Conservation (phyloP, 805 yeast species). For the Millerozyma miso region DNA sequence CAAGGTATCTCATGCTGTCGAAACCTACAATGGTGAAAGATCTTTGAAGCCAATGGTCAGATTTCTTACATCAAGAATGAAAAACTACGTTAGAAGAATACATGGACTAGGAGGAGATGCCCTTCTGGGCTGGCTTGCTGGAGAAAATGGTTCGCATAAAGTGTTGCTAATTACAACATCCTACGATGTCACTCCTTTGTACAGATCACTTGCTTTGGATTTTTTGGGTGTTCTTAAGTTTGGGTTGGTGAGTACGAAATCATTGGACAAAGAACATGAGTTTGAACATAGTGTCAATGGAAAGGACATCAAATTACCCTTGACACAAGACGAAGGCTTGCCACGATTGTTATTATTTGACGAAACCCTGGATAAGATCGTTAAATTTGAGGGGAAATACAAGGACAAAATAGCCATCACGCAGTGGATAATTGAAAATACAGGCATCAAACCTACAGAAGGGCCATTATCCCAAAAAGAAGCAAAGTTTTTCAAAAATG, state of each 20-base stretch:
- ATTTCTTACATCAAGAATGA: conserved; percentile 53
- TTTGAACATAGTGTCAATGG: conserved; percentile 15
- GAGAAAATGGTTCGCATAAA: conserved; percentile 29
- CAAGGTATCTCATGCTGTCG: conserved; percentile 43
- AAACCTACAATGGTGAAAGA: conserved; percentile 60
- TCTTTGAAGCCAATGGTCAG: conserved; percentile 50
- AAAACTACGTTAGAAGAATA: conserved; percentile 60
- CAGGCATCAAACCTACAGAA: conserved; percentile 28
- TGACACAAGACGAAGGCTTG: conserved; percentile 11
- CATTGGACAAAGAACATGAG: conserved; percentile 12
- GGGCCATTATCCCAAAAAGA: conserved; percentile 36
- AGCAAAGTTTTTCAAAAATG: conserved; percentile 21
- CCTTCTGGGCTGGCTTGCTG: conserved; percentile 23
- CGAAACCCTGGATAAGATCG: conserved; percentile 14
- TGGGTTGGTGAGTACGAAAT: conserved; percentile 37
- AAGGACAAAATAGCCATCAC: conserved; percentile 27
- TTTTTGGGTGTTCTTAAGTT: conserved; percentile 49
- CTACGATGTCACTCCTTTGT: conserved; percentile 47
- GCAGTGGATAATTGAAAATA: conserved; percentile 27
- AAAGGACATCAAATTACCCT: conserved; percentile 16
- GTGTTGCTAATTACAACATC: conserved; percentile 53
- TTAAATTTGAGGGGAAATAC: conserved; percentile 21
- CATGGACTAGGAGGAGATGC: conserved; percentile 22
- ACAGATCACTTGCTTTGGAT: conserved; percentile 68
- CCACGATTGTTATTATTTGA: conserved; percentile 28